Evolutionary conservation across 2,329 filamentous ascomycete genomes (phyloP).

Genomic region (Fusarium praegraminearum): DNA sequence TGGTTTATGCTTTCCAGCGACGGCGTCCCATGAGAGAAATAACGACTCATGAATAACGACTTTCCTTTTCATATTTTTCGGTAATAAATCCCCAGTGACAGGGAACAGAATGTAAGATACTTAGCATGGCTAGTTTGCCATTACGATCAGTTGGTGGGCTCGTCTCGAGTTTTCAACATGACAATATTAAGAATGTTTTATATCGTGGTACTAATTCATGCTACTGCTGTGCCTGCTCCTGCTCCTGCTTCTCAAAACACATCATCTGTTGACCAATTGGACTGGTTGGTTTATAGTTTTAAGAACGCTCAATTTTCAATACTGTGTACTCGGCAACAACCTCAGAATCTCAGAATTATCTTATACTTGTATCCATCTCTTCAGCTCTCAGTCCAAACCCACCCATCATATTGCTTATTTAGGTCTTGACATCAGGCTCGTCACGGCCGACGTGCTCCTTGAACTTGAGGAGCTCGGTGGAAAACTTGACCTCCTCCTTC

Average conservation of each 20-base stretch:
- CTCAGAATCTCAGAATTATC: conserved; percentile 43
- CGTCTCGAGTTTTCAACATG: conserved; percentile 16
- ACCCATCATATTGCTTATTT: conserved; percentile 45
- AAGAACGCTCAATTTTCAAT: conserved; percentile 47
- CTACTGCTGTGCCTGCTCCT: conserved; percentile 13
- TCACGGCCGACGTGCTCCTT: conserved; percentile 93
- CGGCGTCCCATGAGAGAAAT: conserved; percentile 29
- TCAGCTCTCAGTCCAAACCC: conserved; percentile 12
- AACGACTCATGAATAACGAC: conserved; percentile 45
- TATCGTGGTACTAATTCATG: conserved; percentile 31
- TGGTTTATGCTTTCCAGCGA: conserved; percentile 37
- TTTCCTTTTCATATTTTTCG: conserved; percentile 28
- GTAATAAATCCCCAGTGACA: conserved; percentile 24
- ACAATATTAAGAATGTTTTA: conserved; percentile 30
- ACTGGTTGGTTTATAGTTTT: conserved; percentile 37
- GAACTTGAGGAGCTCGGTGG: conserved; percentile 87
- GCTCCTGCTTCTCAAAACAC: conserved; percentile 8
- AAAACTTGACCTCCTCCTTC: conserved; percentile 87
- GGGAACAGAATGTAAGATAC: conserved; percentile 46
- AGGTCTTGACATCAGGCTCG: conserved; percentile 97
- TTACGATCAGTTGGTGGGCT: conserved; percentile 27
- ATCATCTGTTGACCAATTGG: conserved; percentile 22
- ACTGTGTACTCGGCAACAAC: conserved; percentile 43
- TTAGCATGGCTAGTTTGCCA: conserved; percentile 19
- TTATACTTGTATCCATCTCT: conserved; percentile 38